Evolutionary conservation across 1,139 yeast species (phyloP).

Genomic region (Magnusiomyces clavatus): DNA sequence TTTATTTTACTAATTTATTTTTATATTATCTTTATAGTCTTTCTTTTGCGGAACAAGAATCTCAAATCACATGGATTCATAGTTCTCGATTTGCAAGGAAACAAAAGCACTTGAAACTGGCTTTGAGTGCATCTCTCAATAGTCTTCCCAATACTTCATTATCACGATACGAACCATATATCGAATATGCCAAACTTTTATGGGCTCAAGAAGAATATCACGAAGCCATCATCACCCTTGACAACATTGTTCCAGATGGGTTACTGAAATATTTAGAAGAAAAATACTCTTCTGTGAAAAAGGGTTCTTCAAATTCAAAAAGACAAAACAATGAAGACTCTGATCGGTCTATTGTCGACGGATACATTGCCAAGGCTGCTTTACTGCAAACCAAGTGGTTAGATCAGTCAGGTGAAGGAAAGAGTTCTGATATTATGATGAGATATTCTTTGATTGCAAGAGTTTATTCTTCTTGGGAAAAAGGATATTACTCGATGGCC

Average conservation of each 20-base stretch:
- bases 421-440: conserved; percentile 62
- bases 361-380: conserved; percentile 33
- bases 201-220: conserved; percentile 92
- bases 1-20: conserved; percentile 23
- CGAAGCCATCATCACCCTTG: conserved; percentile 69
- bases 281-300: conserved; percentile 1
- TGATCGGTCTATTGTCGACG: conserved; percentile 9
- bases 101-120: conserved; percentile 61
- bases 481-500: conserved; percentile 75
- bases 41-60: conserved; percentile 33
- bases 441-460: conserved; percentile 58
- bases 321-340: neutral
- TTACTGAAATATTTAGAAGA: conserved; percentile 17
- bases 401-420: conserved; percentile 77
- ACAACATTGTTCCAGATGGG: conserved; percentile 33
- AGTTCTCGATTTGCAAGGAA: conserved; percentile 64
- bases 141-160: conserved; percentile 44
- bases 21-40: conserved; percentile 27
- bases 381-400: conserved; percentile 84
- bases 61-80: conserved; percentile 48
- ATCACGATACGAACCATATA: conserved; percentile 36
- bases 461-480: conserved; percentile 62
- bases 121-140: conserved; percentile 63
- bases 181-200: conserved; percentile 74
- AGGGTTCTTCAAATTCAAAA: neutral